Base-by-base conservation (phyloP, 768 basidiomycete species). In the Tulasnella sp. region DNA sequence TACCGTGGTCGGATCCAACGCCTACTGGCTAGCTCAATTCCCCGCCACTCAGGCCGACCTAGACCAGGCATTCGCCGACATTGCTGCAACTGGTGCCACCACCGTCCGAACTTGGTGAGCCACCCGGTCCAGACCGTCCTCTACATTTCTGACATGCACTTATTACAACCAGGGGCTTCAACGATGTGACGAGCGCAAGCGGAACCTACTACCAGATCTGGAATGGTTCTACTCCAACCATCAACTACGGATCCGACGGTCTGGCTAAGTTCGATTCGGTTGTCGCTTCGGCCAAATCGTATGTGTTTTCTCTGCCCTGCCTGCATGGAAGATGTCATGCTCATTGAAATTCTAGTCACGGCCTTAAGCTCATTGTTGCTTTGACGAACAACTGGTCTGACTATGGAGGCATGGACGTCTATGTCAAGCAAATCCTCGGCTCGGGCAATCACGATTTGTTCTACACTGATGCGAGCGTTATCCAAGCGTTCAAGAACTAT, bases 351-450 rank as follows among this genome's bases (percentile, higher is more conserved):
- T 25, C 5, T 34, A 64, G 58, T 40, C 85, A 90, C 78, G 88
- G 88, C 17, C 80, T 91, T 49, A 86, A 87, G 11, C 84, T 91
- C 72, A 88, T 90, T 69, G 88, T 90, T 70, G 83, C 88, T 5
- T 79, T 90, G 31, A 77, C 76, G 8, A 79, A 79, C 72, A 79
- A 79, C 78, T 79, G 79, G 79, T 22, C 22, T 52, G 79, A 88
- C 88, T 78, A 80, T 87, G 82, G 89, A 34, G 90, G 89, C 37
- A 90, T 91, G 89, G 89, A 91, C 77, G 88, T 90, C 29, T 90
- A 90, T 79, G 87, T 89, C 71, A 84, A 84, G 29, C 89, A 90
- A 64, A 76, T 76, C 72, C 25, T 69, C 25, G 45, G 45, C 9
- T 76, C 75, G 4, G 22, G n/a, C 22, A 67, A 85, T 74, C 86